These are phyloP conservation scores for Alliaria petiolata DNA, from an alignment of 345 rosid species.

Conservation along the genomic window DNA sequence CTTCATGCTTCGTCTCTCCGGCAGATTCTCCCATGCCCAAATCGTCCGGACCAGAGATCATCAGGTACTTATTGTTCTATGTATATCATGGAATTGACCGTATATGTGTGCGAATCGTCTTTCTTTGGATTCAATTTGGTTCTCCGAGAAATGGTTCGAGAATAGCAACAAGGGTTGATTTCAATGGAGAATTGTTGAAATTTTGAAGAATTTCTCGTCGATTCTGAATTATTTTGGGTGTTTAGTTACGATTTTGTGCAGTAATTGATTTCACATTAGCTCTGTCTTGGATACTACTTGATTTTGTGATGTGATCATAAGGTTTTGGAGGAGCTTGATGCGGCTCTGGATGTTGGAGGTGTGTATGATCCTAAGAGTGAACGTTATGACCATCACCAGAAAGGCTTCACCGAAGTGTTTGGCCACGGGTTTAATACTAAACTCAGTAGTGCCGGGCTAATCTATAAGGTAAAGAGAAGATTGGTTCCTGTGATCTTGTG, in stretches of 20 bases:
- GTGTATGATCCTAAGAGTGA: constrained; percentile 68
- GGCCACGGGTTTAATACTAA: constrained; percentile 80
- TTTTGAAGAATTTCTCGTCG: background rate
- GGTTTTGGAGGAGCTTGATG: constrained; percentile 83
- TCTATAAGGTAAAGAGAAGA: constrained; percentile 56
- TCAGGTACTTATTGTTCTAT: constrained; percentile 39
- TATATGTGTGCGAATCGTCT: background rate
- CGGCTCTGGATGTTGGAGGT: constrained; percentile 83
- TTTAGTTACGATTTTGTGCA: background rate
- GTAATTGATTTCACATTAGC: background rate
- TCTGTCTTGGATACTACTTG: background rate
- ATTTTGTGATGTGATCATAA: constrained; percentile 18
- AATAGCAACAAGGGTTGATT: background rate
- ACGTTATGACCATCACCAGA: constrained; percentile 83
- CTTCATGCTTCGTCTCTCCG: constrained; percentile 83
- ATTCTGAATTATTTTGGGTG: background rate
- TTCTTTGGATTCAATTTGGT: background rate
- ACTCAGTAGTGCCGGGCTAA: constrained; percentile 88
- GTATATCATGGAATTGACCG: background rate
- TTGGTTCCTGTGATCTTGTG: constrained; percentile 5
- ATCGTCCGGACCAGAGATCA: constrained; percentile 73
- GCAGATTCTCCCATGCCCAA: constrained; percentile 59
- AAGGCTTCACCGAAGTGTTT: constrained; percentile 70
- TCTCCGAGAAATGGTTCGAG: background rate
- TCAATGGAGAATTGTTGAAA: background rate